phyloP scores from a whole-genome alignment of 352 stramenopile species.

The Globisporangium emineosum region DNA sequence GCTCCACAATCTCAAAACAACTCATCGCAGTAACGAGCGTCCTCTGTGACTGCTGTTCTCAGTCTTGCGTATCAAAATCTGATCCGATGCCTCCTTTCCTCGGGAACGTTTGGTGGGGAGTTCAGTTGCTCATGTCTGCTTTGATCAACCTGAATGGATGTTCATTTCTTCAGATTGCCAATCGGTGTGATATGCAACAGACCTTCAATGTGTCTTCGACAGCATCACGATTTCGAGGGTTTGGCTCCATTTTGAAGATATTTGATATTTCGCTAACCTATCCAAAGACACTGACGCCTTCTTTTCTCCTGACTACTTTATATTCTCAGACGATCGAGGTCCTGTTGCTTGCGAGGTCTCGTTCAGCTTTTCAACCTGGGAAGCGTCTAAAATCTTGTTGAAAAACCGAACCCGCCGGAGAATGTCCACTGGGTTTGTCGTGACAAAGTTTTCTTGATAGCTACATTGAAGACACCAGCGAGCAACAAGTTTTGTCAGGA shows the following conservation, averaged over 20 bases:
- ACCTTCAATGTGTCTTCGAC: background rate
- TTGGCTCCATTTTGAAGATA: background rate
- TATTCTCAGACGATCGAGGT: conserved; percentile 4
- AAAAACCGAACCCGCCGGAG: conserved; percentile 61
- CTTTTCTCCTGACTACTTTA: conserved; percentile 11
- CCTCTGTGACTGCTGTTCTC: background rate
- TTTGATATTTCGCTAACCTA: background rate
- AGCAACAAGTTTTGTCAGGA: background rate
- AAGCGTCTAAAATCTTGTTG: conserved; percentile 73
- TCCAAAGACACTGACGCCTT: background rate
- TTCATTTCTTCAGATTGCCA: no score
- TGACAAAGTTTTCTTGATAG: conserved; percentile 73
- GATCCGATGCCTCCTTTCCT: background rate
- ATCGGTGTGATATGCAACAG: no score
- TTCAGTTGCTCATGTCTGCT: background rate
- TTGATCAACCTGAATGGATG: no score
- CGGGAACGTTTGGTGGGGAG: background rate
- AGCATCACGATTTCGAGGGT: background rate
- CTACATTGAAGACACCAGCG: conserved; percentile 19
- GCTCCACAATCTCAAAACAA: background rate
- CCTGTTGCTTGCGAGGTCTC: conserved; percentile 14
- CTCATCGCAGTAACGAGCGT: background rate
- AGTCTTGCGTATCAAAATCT: background rate
- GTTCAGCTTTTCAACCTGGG: conserved; percentile 26
- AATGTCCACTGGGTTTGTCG: conserved; percentile 71